Evolutionary conservation across 148 eudicot species (phyloP).

Genomic region (Diospyros lotus): DNA sequence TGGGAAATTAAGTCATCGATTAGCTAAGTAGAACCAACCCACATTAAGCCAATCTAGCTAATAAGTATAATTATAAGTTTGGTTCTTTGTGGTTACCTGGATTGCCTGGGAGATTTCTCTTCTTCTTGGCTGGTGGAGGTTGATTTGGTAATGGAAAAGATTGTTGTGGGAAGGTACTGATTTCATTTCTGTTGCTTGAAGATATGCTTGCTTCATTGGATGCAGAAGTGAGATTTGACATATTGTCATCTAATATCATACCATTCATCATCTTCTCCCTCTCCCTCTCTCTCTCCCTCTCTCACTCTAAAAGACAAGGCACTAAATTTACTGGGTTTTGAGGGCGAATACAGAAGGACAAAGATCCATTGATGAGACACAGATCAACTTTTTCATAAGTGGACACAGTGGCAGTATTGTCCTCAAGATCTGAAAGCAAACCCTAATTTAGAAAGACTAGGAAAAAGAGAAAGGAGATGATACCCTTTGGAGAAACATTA

Average conservation of each 20-base stretch:
- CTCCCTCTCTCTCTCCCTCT: conserved; percentile 9
- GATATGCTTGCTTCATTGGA: conserved; percentile 68
- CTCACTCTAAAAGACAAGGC: not conserved
- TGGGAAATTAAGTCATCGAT: not conserved
- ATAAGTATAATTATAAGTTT: not conserved
- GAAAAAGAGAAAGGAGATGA: conserved; percentile 5
- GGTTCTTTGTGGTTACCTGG: not conserved
- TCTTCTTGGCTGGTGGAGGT: conserved; percentile 9
- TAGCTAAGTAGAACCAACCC: not conserved
- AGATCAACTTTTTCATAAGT: not conserved
- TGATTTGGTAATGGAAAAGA: conserved; percentile 4
- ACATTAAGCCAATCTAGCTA: not conserved
- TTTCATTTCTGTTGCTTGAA: conserved; percentile 28
- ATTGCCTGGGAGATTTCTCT: conserved; percentile 10
- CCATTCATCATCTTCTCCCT: conserved; percentile 40
- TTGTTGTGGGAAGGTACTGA: conserved; percentile 1
- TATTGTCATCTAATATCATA: conserved; percentile 42
- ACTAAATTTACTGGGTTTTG: not conserved
- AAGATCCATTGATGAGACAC: conserved; percentile 8
- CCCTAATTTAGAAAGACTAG: conserved; percentile 14
- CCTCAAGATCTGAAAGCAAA: conserved; percentile 16
- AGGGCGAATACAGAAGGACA: conserved; percentile 1
- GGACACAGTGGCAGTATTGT: conserved; percentile 3
- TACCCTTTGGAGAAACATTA: conserved; percentile 5
- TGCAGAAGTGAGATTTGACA: conserved; percentile 69